Percentiles rank a stretch among this genome's conserved stretches.
Conservation (phyloP, 495 filamentous ascomycete genomes). For the Penicillium mononematosum region DNA sequence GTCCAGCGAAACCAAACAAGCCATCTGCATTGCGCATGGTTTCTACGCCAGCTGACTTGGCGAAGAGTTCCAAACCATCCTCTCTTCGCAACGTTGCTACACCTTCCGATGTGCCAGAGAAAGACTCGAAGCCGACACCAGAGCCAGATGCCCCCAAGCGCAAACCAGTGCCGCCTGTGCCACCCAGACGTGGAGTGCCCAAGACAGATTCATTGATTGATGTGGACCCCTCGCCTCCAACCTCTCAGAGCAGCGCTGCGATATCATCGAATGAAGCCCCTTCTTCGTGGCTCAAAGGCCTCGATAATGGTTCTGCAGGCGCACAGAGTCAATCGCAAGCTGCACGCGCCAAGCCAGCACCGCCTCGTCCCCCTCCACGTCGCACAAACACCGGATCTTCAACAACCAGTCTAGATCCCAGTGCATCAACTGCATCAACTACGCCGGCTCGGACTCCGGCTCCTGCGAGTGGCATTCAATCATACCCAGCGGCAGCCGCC, state of each 20-base stretch:
- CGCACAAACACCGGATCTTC: slow-evolving; percentile 35
- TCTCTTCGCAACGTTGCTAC: slow-evolving; percentile 3
- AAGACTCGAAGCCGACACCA: slow-evolving; percentile 2
- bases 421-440: slow-evolving; percentile 9
- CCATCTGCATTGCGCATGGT: slow-evolving; percentile 59
- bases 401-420: slow-evolving; percentile 10
- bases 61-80: slow-evolving; percentile 1
- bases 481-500: slow-evolving; percentile 35
- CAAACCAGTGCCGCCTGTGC: slow-evolving; percentile 47
- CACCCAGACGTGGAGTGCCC: slow-evolving; percentile 36
- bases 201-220: slow-evolving; percentile 25
- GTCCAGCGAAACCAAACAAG: slow-evolving; percentile 65
- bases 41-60: slow-evolving; percentile 22
- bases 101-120: slow-evolving; percentile 1
- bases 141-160: slow-evolving; percentile 31
- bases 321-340: slow-evolving; percentile 9
- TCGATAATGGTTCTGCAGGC: slow-evolving; percentile 2
- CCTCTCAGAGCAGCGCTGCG: slow-evolving; percentile 19
- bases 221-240: slow-evolving; percentile 15
- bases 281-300: slow-evolving; percentile 4
- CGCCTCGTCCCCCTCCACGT: slow-evolving; percentile 40
- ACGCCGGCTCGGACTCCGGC: slow-evolving; percentile 16
- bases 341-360: slow-evolving; percentile 23
- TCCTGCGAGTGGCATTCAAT: slow-evolving; percentile 24
- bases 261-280: slow-evolving; percentile 7